These are phyloP conservation scores for Periconia macrospinosa DNA, from an alignment of 2,329 filamentous ascomycete species.

Conservation along the genomic window DNA sequence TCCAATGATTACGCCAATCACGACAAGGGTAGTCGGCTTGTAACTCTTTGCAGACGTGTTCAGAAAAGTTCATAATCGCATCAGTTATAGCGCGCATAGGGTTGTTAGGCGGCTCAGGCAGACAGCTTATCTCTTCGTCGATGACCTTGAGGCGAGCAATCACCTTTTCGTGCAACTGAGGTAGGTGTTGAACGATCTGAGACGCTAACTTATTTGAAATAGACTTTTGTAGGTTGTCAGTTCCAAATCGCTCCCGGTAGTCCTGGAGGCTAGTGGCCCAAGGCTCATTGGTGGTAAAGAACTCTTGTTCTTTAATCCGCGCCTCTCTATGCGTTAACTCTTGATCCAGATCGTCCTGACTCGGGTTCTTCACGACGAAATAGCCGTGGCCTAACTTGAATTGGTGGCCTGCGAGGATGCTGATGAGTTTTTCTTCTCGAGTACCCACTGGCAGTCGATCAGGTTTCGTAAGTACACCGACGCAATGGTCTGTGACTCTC, in stretches of 20 bases:
- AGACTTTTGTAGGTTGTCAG: slow-evolving; percentile 50
- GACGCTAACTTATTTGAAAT: slow-evolving; percentile 54
- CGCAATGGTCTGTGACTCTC: slow-evolving; percentile 41
- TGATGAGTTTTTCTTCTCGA: slow-evolving; percentile 57
- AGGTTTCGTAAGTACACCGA: slow-evolving; percentile 81
- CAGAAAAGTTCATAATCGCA: slow-evolving; percentile 61
- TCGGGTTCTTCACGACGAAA: slow-evolving; percentile 71
- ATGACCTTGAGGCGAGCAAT: slow-evolving; percentile 54
- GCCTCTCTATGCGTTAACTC: slow-evolving; percentile 51
- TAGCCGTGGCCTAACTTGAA: slow-evolving; percentile 74
- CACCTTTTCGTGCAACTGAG: slow-evolving; percentile 49
- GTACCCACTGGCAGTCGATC: slow-evolving; percentile 65
- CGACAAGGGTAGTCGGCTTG: slow-evolving; percentile 50
- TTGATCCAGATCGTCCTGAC: slow-evolving; percentile 53
- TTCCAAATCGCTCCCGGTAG: slow-evolving; percentile 55
- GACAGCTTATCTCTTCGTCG: slow-evolving; percentile 55
- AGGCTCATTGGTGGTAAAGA: slow-evolving; percentile 49
- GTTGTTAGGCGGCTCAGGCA: slow-evolving; percentile 72
- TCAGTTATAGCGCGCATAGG: slow-evolving; percentile 67
- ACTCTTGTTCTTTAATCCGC: slow-evolving; percentile 51
- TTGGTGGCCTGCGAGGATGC: slow-evolving; percentile 63
- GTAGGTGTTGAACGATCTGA: slow-evolving; percentile 45
- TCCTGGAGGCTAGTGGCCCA: slow-evolving; percentile 49
- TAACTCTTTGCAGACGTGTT: slow-evolving; percentile 57
- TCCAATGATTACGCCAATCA: slow-evolving; percentile 49